Evolutionary conservation across 208 protist species (phyloP).

Genomic region (Naegleria fowleri): DNA sequence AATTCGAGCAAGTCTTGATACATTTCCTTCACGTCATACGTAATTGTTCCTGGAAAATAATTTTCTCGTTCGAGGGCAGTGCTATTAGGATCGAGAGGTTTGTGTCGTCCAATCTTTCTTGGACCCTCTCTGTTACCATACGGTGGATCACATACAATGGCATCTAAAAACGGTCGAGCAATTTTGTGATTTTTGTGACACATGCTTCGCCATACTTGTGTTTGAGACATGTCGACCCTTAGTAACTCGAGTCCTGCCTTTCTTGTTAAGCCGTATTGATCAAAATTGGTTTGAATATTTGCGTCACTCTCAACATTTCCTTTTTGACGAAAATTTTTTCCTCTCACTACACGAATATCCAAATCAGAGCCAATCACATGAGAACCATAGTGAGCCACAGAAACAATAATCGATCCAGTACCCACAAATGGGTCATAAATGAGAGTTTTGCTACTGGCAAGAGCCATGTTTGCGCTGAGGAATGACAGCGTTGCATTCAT

Average conservation of each 20-base stretch:
- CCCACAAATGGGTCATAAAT: constrained; percentile 38
- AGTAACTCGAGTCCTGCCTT: not conserved
- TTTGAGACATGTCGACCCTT: not conserved
- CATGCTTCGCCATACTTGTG: not conserved
- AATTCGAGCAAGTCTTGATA: constrained; percentile 29
- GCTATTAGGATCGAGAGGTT: not conserved
- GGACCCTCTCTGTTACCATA: constrained; percentile 37
- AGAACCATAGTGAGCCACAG: constrained; percentile 1
- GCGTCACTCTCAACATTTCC: not conserved
- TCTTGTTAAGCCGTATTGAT: not conserved
- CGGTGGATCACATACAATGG: constrained; percentile 51
- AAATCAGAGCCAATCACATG: constrained; percentile 35
- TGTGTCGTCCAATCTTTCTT: not conserved
- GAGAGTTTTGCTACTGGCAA: not conserved
- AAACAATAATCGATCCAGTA: constrained; percentile 29
- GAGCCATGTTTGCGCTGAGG: constrained; percentile 15
- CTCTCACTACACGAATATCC: constrained; percentile 21
- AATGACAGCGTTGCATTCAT: constrained; percentile 35
- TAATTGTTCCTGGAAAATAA: not conserved
- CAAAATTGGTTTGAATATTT: not conserved
- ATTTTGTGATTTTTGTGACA: not conserved
- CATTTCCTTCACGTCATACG: not conserved
- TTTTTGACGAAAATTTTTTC: not conserved
- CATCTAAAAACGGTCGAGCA: constrained; percentile 34
- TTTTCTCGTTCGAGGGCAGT: not conserved